phyloP scores from a whole-genome alignment of 352 stramenopile species.

The Pythium rishiriense region DNA sequence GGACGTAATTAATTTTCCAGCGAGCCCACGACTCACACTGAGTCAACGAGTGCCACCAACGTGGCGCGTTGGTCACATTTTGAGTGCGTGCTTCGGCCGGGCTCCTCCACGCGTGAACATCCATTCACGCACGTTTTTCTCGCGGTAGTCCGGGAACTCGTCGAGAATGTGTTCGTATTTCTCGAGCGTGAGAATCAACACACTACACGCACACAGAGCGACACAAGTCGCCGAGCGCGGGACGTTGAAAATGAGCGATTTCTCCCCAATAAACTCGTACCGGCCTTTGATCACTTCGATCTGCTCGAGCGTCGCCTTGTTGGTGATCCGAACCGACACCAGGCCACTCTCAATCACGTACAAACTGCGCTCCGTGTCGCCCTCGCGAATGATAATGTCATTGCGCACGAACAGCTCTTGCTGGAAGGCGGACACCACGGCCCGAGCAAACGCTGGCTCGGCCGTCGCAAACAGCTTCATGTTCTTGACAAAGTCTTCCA shows the following conservation, averaged over 20 bases:
- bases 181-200: slow-evolving; percentile 46
- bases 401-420: slow-evolving; percentile 76
- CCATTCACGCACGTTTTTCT: slow-evolving; percentile 50
- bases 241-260: slow-evolving; percentile 44
- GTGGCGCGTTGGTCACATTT: too few relatives aligned
- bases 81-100: not conserved
- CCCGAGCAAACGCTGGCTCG: slow-evolving; percentile 58
- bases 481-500: slow-evolving; percentile 59
- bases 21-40: too few relatives aligned
- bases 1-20: too few relatives aligned
- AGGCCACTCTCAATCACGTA: slow-evolving; percentile 69
- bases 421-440: slow-evolving; percentile 62
- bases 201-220: slow-evolving; percentile 39
- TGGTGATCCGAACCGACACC: slow-evolving; percentile 34
- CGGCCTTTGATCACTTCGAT: slow-evolving; percentile 43
- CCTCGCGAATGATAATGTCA: slow-evolving; percentile 72
- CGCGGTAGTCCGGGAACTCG: slow-evolving; percentile 49
- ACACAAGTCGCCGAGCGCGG: slow-evolving; percentile 46
- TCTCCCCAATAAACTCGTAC: slow-evolving; percentile 51
- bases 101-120: slow-evolving; percentile 28
- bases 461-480: slow-evolving; percentile 59
- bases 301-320: slow-evolving; percentile 17
- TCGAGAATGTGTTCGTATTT: slow-evolving; percentile 47
- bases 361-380: slow-evolving; percentile 55
- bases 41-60: too few relatives aligned